A percentile compares a stretch with the other conserved stretches of the same genome.
Conservation (phyloP, 179 eudicot species). For the Heliamphora pulchella region DNA sequence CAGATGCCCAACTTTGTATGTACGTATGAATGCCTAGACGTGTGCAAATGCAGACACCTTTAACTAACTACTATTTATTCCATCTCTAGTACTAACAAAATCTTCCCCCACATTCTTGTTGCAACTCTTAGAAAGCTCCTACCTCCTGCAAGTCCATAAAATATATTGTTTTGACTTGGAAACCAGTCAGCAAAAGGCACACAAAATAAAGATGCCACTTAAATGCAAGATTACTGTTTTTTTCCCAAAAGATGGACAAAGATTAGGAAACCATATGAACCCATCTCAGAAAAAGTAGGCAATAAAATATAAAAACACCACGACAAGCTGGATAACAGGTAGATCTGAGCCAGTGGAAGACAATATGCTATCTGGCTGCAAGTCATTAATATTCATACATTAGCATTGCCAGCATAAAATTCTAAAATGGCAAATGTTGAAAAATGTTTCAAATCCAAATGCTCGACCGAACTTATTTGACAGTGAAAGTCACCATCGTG, state of each 20-base stretch:
- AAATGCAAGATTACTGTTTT: neutral
- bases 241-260: neutral
- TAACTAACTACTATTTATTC: neutral
- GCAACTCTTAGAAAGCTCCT: neutral
- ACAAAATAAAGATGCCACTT: neutral
- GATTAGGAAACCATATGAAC: neutral
- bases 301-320: neutral
- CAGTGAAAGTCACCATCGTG: no score
- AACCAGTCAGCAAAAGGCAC: neutral
- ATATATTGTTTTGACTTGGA: neutral
- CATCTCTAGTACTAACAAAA: neutral
- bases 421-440: neutral
- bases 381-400: neutral
- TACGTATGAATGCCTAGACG: neutral
- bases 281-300: neutral
- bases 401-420: neutral
- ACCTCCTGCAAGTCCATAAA: neutral
- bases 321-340: neutral
- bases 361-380: neutral
- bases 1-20: no score
- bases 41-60: neutral
- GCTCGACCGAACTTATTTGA: neutral
- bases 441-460: neutral
- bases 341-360: neutral
- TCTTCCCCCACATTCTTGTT: neutral